phyloP scores from a whole-genome alignment of 208 protist genomes.

The Herpetomonas tarakana region DNA sequence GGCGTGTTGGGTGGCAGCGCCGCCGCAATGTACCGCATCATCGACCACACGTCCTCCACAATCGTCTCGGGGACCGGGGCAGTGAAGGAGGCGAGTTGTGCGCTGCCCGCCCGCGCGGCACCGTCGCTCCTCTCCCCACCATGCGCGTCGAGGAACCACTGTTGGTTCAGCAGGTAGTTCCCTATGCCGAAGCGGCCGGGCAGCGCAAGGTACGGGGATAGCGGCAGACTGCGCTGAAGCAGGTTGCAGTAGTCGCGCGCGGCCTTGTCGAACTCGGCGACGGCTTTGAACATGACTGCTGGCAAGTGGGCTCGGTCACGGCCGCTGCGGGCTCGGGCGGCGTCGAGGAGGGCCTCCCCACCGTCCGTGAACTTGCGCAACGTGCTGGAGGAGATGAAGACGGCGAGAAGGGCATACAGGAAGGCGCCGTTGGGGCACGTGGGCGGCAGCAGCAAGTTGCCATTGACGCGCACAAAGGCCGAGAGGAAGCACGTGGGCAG shows the following conservation, averaged over 20 bases:
- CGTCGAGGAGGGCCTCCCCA: constrained; percentile 18
- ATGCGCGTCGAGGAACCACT: neutral
- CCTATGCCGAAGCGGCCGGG: neutral
- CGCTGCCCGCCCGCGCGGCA: neutral
- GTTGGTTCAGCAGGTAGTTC: neutral
- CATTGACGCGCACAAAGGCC: constrained; percentile 49
- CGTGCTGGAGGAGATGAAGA: constrained; percentile 39
- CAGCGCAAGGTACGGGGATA: neutral
- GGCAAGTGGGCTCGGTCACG: constrained; percentile 2
- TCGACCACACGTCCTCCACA: neutral
- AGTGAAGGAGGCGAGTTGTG: neutral
- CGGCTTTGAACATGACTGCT: constrained; percentile 9
- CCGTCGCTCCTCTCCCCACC: neutral
- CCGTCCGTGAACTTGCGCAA: constrained; percentile 30
- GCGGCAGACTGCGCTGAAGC: constrained; percentile 8
- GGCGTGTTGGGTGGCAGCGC: constrained; percentile 7
- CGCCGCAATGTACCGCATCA: constrained; percentile 5
- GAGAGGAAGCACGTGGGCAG: constrained; percentile 57
- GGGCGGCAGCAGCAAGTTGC: constrained; percentile 34
- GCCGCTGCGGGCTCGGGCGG: constrained; percentile 19
- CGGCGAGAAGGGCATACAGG: constrained; percentile 37
- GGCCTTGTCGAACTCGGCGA: constrained; percentile 18
- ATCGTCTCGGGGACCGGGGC: neutral
- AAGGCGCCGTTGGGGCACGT: constrained; percentile 24
- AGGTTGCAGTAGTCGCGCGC: constrained; percentile 1